phyloP scores from a whole-genome alignment of 768 basidiomycete species.

The Amyloporia xantha region DNA sequence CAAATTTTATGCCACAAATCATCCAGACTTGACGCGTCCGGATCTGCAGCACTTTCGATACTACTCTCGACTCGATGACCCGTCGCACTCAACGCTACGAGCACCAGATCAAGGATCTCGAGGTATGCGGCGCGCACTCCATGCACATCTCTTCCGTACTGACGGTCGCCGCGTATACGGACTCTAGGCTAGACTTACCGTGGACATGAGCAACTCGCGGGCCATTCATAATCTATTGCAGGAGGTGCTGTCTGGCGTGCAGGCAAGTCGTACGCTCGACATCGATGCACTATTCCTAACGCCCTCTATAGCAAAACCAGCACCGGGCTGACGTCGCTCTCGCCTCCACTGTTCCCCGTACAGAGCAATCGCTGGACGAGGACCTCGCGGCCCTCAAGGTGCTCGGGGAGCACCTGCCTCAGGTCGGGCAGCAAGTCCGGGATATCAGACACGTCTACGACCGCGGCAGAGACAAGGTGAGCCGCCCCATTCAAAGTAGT shows the following conservation, averaged over 20 bases:
- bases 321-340: conserved; percentile 55
- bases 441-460: conserved; percentile 64
- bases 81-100: conserved; percentile 17
- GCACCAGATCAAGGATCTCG: conserved; percentile 20
- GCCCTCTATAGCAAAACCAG: conserved; percentile 41
- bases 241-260: conserved; percentile 54
- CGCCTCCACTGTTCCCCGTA: conserved; percentile 53
- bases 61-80: conserved; percentile 12
- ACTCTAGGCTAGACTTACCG: conserved; percentile 55
- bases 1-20: too few species aligned
- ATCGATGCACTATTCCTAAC: not conserved
- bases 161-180: too few species aligned
- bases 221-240: conserved; percentile 65
- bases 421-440: conserved; percentile 51
- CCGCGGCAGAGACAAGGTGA: conserved; percentile 61
- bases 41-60: not conserved
- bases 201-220: conserved; percentile 68
- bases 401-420: conserved; percentile 54
- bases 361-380: conserved; percentile 53
- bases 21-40: too few species aligned
- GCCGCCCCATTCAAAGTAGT: conserved; percentile 5
- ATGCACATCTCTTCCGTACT: not conserved
- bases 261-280: conserved; percentile 33
- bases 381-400: conserved; percentile 52
- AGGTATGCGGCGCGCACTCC: conserved; percentile 18